phyloP scores from a whole-genome alignment of 1,284 basidiomycete species.

The Inonotus obliquus region DNA sequence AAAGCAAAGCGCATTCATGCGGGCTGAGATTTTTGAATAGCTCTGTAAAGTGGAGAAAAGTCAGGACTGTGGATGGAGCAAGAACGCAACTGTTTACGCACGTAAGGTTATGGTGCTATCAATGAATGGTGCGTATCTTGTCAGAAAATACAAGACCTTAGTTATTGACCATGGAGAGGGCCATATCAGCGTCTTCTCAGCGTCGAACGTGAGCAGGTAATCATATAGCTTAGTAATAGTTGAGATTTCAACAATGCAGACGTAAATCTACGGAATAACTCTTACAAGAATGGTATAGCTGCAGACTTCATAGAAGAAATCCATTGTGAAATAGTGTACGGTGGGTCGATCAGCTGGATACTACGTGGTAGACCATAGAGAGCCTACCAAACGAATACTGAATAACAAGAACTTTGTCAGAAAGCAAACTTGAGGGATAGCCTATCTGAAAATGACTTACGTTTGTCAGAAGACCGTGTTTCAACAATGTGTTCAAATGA shows the following conservation, averaged over 20 bases:
- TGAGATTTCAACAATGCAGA: no score
- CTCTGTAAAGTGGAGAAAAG: neutral
- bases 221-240: neutral
- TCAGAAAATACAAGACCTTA: slow-evolving; percentile 4
- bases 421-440: no score
- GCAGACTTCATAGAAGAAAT: neutral
- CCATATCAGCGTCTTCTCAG: slow-evolving; percentile 6
- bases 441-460: neutral
- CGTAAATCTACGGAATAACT: neutral
- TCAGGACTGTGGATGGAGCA: neutral
- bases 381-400: neutral
- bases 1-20: neutral
- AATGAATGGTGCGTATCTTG: slow-evolving; percentile 6
- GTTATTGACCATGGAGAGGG: slow-evolving; percentile 1
- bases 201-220: slow-evolving; percentile 4
- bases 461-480: neutral
- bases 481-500: neutral
- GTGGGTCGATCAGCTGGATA: neutral
- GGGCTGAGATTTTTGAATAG: neutral
- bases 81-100: neutral
- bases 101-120: slow-evolving; percentile 9
- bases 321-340: neutral
- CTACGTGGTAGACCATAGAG: neutral
- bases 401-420: neutral
- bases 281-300: neutral